Base-by-base conservation (phyloP, 495 filamentous ascomycete genomes). In the Cairneyella variabilis region DNA sequence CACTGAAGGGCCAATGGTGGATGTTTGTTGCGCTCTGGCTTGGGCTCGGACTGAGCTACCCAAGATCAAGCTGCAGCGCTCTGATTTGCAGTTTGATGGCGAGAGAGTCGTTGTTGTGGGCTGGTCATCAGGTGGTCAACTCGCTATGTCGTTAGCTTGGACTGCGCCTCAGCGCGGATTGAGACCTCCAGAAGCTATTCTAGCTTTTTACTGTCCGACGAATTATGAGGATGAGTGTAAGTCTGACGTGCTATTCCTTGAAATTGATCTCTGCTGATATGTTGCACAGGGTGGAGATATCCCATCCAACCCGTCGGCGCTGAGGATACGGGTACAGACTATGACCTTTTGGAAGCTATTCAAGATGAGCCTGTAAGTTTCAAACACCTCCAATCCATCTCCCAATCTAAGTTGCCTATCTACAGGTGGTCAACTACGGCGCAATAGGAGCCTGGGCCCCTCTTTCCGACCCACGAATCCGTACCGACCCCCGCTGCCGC, bases 51-150 rank as follows among this genome's bases (percentile, higher is more conserved):
- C 53, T 0, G 44, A n/a, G 0, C 64, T 82, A 14, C 76, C 78
- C 0, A n/a, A n/a, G 0, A n/a, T 75, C 0, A 4, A 30, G 0
- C 57, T 67, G 3, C 20, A 56, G 11, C 51, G 59, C 0, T 50
- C 52, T 0, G 67, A 64, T 21, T 43, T 79, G 7, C 32, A 41
- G 0, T 43, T 74, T 1, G 71, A 80, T 51, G 59, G 58, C 0
- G 38, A 64, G 8, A 62, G 54, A 30, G 68, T 83, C 2, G 74
- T 75, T 0, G 72, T 64, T 0, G 62, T 85, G 0, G 79, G 82
- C 0, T 85, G 80, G 80, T 83, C 78, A 0, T 69, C 73, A 0
- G 80, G 80, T 6, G 82, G 79, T 0, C 67, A 69, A 8, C 66
- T 85, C 0, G 78, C 79, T 16, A 71, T 83, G 68, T 64, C 72